Evolutionary conservation across 139 green algal species (phyloP).

Genomic region (Picochlorum costavermella): DNA sequence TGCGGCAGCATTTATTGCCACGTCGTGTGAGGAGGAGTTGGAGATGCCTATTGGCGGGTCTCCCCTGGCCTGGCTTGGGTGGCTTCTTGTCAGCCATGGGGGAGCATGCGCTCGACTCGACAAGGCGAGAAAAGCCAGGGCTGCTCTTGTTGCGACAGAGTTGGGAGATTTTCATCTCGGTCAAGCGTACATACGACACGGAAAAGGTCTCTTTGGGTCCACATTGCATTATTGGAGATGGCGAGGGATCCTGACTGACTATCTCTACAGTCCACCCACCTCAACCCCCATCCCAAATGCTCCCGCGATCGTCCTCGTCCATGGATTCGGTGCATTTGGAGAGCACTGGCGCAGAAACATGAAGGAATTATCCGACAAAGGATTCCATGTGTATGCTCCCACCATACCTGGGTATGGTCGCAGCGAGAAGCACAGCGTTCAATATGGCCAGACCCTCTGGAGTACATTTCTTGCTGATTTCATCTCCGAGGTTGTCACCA

Average conservation of each 20-base stretch:
- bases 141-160: constrained; percentile 39
- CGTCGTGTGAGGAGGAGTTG: neutral
- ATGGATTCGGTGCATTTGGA: constrained; percentile 93
- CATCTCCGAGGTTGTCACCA: constrained; percentile 44
- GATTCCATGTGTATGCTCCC: constrained; percentile 70
- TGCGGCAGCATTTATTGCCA: neutral
- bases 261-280: constrained; percentile 29
- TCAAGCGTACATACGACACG: constrained; percentile 25
- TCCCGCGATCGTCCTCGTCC: constrained; percentile 76
- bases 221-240: constrained; percentile 48
- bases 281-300: constrained; percentile 11
- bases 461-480: constrained; percentile 70
- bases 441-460: constrained; percentile 77
- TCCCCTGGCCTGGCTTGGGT: neutral
- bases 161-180: constrained; percentile 57
- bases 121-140: constrained; percentile 15
- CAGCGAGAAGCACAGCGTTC: constrained; percentile 76
- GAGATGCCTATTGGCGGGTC: neutral
- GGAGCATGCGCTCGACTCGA: constrained; percentile 6
- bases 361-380: constrained; percentile 42
- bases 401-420: constrained; percentile 71
- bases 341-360: constrained; percentile 85
- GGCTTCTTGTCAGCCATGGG: constrained; percentile 16
- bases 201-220: constrained; percentile 7
- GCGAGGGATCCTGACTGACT: constrained; percentile 58